Evolutionary conservation across 2,329 filamentous ascomycete genomes (phyloP).

Genomic region (Onygenales sp.): DNA sequence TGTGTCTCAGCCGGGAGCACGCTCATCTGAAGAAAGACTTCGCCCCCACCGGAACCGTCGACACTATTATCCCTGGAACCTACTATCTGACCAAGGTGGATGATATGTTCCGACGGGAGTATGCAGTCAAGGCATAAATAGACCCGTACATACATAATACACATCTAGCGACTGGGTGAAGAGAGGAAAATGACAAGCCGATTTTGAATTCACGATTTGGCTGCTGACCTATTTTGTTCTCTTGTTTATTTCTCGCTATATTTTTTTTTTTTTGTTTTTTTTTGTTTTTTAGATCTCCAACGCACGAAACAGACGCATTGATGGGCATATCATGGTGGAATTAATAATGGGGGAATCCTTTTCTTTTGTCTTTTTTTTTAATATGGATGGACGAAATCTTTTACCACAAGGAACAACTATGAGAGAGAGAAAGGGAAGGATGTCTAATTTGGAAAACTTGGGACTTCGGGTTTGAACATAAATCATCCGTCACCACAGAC

Average conservation of each 20-base stretch:
- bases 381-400: neutral
- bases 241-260: neutral
- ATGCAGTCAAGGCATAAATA: slow-evolving; percentile 54
- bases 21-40: slow-evolving; percentile 76
- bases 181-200: neutral
- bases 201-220: neutral
- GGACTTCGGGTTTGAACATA: too few species aligned
- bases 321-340: too few species aligned
- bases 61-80: slow-evolving; percentile 55
- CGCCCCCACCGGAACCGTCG: slow-evolving; percentile 57
- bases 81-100: slow-evolving; percentile 77
- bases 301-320: too few species aligned
- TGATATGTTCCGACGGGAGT: slow-evolving; percentile 77
- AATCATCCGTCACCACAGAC: too few species aligned
- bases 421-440: neutral
- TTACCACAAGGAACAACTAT: neutral
- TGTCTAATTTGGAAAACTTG: too few species aligned
- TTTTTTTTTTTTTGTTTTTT: neutral
- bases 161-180: neutral
- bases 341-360: neutral
- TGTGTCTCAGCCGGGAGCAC: slow-evolving; percentile 73
- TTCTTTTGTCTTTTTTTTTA: neutral
- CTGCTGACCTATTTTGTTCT: neutral
- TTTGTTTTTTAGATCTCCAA: too few species aligned
- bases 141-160: slow-evolving; percentile 7